phyloP scores from a whole-genome alignment of 345 rosid genomes.

The Cochlearia excelsa region DNA sequence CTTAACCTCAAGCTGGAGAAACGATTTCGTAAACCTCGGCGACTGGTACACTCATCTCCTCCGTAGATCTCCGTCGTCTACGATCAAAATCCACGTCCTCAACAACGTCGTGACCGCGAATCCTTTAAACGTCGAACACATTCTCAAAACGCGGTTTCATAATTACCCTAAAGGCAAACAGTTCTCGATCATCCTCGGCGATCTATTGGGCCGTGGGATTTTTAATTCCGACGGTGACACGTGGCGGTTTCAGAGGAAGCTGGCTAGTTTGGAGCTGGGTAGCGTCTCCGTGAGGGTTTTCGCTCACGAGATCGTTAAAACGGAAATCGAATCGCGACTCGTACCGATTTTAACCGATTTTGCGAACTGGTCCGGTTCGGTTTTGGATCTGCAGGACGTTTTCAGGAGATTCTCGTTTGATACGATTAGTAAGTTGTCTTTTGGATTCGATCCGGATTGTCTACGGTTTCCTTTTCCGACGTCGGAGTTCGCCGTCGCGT shows the following conservation, averaged over 20 bases:
- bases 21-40: slow-evolving; percentile 52
- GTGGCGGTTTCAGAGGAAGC: slow-evolving; percentile 66
- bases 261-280: slow-evolving; percentile 61
- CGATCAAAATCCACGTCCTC: slow-evolving; percentile 70
- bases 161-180: slow-evolving; percentile 80
- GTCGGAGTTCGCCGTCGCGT: slow-evolving; percentile 53
- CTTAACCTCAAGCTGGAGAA: slow-evolving; percentile 54
- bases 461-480: slow-evolving; percentile 46
- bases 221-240: slow-evolving; percentile 74
- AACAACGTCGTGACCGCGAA: slow-evolving; percentile 65
- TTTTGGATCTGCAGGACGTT: slow-evolving; percentile 51
- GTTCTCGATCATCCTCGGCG: slow-evolving; percentile 67
- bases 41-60: slow-evolving; percentile 81
- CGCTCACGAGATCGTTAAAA: slow-evolving; percentile 50
- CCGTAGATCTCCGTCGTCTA: slow-evolving; percentile 48
- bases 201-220: slow-evolving; percentile 73
- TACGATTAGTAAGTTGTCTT: slow-evolving; percentile 55
- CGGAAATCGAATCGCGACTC: slow-evolving; percentile 53
- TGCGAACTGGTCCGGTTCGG: not conserved
- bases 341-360: slow-evolving; percentile 37
- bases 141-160: slow-evolving; percentile 61
- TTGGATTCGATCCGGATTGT: slow-evolving; percentile 64
- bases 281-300: slow-evolving; percentile 45
- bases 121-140: slow-evolving; percentile 63
- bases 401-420: slow-evolving; percentile 66